These are phyloP conservation scores for Coffea humblotiana DNA, from an alignment of 305 asterid genomes.

Conservation along the genomic window DNA sequence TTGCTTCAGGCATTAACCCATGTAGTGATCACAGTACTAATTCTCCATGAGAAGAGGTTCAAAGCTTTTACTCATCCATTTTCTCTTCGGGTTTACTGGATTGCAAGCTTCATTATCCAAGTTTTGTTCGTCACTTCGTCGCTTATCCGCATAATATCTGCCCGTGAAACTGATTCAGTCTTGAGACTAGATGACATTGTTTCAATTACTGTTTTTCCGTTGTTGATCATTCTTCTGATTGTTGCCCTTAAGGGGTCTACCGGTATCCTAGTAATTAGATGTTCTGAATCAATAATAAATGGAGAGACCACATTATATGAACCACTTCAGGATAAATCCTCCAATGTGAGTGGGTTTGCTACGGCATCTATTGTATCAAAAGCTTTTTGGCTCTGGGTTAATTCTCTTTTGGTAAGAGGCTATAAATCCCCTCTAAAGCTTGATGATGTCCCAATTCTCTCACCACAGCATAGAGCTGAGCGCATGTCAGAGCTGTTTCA, in stretches of 20 bases:
- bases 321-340: constrained; percentile 37
- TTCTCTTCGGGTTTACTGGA: constrained; percentile 50
- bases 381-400: constrained; percentile 63
- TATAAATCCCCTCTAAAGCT: constrained; percentile 43
- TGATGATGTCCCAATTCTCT: constrained; percentile 58
- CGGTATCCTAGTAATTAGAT: constrained; percentile 39
- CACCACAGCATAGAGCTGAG: constrained; percentile 44
- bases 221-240: constrained; percentile 33
- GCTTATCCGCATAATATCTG: constrained; percentile 32
- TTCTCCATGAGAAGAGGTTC: constrained; percentile 50
- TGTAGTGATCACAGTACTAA: constrained; percentile 32
- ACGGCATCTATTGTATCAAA: constrained; percentile 56
- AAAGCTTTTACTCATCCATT: constrained; percentile 47
- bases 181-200: constrained; percentile 45
- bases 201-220: constrained; percentile 40
- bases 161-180: constrained; percentile 6
- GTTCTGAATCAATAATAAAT: constrained; percentile 34
- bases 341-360: constrained; percentile 50
- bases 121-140: constrained; percentile 33
- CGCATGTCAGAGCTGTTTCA: constrained; percentile 43
- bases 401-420: constrained; percentile 55
- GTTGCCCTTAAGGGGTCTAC: constrained; percentile 48
- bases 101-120: constrained; percentile 27
- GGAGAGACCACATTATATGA: constrained; percentile 33
- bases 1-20: constrained; percentile 44